Base-by-base conservation (phyloP, 2,329 filamentous ascomycete genomes). In the Tolypocladium pustulatum region DNA sequence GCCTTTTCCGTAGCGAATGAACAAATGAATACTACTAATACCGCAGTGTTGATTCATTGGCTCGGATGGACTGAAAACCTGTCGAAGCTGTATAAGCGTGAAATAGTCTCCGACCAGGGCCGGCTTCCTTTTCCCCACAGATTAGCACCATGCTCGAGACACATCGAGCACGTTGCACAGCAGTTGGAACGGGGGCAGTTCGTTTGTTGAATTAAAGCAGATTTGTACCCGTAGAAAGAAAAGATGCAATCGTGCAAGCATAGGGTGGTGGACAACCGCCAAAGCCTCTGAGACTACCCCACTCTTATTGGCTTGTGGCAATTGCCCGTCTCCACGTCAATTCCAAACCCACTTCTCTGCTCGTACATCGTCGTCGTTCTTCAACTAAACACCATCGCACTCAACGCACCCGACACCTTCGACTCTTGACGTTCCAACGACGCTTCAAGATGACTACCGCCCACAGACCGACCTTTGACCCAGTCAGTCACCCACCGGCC, bases 381-480 rank as follows among this genome's bases (percentile, higher is more conserved):
- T 32, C 41, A 22, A 22, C 34, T n/a, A 30, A 52, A 54, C 54
- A 57, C 57, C 60, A 30, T 25, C 9, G 22, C 41, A 27, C 2
- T 13, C 49, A 34, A n/a, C 49, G 30, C 46, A 36, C 57, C 40
- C 20, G 32, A 41, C 22, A n/a, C 49, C 25, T 15, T 51, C 41
- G 32, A 27, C 52, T 56, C 46, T 32, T 54, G 41, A 30, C 36
- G 56, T n/a, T 27, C 61, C 41, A 22, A 8, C 37, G 27, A 27
- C 49, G 58, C 51, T 41, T 61, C 65, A 65, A 59, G 41, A 87
- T 88, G 85, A 87, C 85, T 64, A 83, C 80, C 75, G 85, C 85
- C 49, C 85, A 88, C 65, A 89, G 94, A 76, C 94, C 94, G 59
- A 99, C 94, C 0, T 99, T 99, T 71, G 94, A 99, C 73, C 94